Conservation (phyloP, 2,329 filamentous ascomycete genomes). For the Diaporthe eres region DNA sequence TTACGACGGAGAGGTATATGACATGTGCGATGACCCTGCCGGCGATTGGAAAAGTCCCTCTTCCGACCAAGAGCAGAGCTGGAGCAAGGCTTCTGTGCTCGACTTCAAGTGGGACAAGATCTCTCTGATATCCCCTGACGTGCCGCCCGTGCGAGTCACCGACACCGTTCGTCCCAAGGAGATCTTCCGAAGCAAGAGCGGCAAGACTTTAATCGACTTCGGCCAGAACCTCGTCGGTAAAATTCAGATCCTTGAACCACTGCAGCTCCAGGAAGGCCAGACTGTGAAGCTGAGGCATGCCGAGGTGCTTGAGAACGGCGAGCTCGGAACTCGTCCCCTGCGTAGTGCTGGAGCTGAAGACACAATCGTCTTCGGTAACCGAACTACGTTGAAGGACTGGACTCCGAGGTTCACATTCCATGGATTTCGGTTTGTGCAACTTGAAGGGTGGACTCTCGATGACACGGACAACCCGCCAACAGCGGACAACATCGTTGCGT, state of each 20-base stretch:
- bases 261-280: conserved; percentile 54
- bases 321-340: conserved; percentile 59
- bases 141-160: conserved; percentile 50
- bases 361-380: conserved; percentile 48
- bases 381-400: conserved; percentile 47
- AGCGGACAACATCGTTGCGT: conserved; percentile 45
- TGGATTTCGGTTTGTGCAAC: conserved; percentile 65
- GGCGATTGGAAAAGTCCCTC: conserved; percentile 37
- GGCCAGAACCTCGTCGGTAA: conserved; percentile 71
- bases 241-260: conserved; percentile 53
- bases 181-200: conserved; percentile 45
- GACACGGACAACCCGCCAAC: conserved; percentile 31
- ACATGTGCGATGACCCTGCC: conserved; percentile 46
- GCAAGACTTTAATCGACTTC: conserved; percentile 68
- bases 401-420: conserved; percentile 66
- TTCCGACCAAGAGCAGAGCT: not conserved
- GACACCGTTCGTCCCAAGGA: conserved; percentile 43
- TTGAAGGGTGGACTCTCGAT: conserved; percentile 58
- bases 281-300: conserved; percentile 64
- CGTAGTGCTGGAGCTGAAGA: conserved; percentile 59
- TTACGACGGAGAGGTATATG: conserved; percentile 51
- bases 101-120: conserved; percentile 39
- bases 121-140: conserved; percentile 50
- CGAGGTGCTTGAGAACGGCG: conserved; percentile 66
- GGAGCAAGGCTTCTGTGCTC: conserved; percentile 40